A percentile compares a stretch with the other conserved stretches of the same genome.
Evolutionary conservation across 805 yeast genomes (phyloP).

Genomic region (Vanderwaltozyma verrucispora): DNA sequence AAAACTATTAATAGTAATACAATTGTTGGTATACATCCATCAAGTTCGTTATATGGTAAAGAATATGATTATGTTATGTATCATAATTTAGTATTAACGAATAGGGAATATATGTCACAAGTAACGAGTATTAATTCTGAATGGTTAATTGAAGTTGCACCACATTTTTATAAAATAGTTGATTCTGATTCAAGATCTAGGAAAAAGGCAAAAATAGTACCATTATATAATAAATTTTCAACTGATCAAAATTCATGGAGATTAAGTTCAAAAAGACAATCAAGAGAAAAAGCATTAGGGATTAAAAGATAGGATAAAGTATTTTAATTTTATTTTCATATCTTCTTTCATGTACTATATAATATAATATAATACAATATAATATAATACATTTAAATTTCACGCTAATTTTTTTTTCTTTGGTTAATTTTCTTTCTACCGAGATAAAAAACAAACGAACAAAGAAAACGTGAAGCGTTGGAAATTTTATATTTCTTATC

Average conservation of each 20-base stretch:
- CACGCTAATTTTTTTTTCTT: too few species aligned
- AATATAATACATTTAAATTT: too few species aligned
- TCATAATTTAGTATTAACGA: conserved; percentile 71
- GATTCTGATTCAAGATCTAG: conserved; percentile 45
- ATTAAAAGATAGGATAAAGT: conserved; percentile 11
- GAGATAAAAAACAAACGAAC: too few species aligned
- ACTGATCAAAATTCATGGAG: conserved; percentile 69
- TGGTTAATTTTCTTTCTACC: too few species aligned
- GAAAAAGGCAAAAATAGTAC: conserved; percentile 57
- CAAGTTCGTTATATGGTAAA: conserved; percentile 54
- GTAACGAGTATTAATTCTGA: conserved; percentile 71
- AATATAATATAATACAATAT: too few species aligned
- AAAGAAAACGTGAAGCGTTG: too few species aligned
- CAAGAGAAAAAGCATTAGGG: conserved; percentile 24
- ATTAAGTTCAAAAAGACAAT: conserved; percentile 37
- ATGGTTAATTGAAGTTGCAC: conserved; percentile 65
- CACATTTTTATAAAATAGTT: conserved; percentile 59
- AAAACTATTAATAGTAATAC: conserved; percentile 63
- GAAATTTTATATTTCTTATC: too few species aligned
- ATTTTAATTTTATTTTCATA: too few species aligned
- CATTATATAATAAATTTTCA: conserved; percentile 52
- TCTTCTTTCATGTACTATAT: too few species aligned
- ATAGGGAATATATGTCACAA: conserved; percentile 87
- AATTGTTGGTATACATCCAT: conserved; percentile 78
- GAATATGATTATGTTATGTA: conserved; percentile 72